Evolutionary conservation across 1,139 yeast genomes (phyloP).

Genomic region (Hyphopichia khmerensis): DNA sequence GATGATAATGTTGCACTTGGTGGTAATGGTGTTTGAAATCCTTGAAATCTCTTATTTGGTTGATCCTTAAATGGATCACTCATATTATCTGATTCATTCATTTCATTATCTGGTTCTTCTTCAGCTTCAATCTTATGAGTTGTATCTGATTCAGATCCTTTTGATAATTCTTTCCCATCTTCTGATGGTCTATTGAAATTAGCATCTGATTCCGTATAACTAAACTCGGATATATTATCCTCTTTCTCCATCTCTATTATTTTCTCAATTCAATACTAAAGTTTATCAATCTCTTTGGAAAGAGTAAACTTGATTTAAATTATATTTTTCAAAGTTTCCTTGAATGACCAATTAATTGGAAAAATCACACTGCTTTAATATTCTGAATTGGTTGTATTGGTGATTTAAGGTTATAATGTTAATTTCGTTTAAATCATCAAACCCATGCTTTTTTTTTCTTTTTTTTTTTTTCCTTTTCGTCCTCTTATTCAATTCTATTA

Average conservation of each 20-base stretch:
- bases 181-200: not conserved
- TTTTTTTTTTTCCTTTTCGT: not conserved
- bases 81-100: not conserved
- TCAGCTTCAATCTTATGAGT: too few relatives aligned
- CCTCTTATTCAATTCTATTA: too few relatives aligned
- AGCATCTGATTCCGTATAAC: slow-evolving; percentile 1
- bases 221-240: not conserved
- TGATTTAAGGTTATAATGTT: not conserved
- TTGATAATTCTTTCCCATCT: too few relatives aligned
- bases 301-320: too few relatives aligned
- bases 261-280: not conserved
- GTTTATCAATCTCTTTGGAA: too few relatives aligned
- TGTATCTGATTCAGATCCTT: too few relatives aligned
- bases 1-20: not conserved
- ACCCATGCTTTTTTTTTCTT: too few relatives aligned
- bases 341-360: too few relatives aligned
- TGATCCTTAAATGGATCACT: not conserved
- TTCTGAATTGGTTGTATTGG: not conserved
- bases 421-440: not conserved
- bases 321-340: not conserved
- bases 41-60: not conserved
- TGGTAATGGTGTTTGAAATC: slow-evolving; percentile 2
- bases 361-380: too few relatives aligned
- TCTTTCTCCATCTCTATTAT: not conserved
- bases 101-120: too few relatives aligned